Evolutionary conservation across 805 yeast species (phyloP).

Genomic region (Kluyveromyces aestuarii): DNA sequence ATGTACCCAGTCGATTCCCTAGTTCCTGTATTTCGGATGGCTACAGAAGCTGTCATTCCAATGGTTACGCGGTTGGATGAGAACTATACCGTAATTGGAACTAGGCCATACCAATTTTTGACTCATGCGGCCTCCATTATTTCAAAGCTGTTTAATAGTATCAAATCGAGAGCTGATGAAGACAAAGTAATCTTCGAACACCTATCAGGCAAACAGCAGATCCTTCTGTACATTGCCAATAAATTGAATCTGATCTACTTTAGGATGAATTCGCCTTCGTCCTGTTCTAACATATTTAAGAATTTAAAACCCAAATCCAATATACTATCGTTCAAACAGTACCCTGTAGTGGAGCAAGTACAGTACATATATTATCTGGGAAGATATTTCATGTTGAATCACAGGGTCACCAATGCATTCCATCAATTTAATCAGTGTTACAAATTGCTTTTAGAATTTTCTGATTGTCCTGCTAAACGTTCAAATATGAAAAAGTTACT

Average conservation of each 20-base stretch:
- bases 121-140: conserved; percentile 45
- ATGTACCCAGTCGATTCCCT: conserved; percentile 27
- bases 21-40: conserved; percentile 14
- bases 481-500: conserved; percentile 32
- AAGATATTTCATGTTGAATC: conserved; percentile 44
- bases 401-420: conserved; percentile 42
- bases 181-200: conserved; percentile 9
- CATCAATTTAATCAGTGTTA: conserved; percentile 51
- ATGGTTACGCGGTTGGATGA: conserved; percentile 18
- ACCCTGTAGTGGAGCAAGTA: conserved; percentile 39
- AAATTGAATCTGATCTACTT: conserved; percentile 50
- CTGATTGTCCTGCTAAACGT: conserved; percentile 14
- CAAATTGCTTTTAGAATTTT: conserved; percentile 24
- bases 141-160: conserved; percentile 51
- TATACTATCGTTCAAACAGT: conserved; percentile 37
- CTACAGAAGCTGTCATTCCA: conserved; percentile 31
- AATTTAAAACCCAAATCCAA: conserved; percentile 49
- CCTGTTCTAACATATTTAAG: conserved; percentile 28
- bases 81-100: conserved; percentile 9
- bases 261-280: conserved; percentile 29
- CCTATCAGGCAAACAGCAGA: conserved; percentile 33
- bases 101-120: conserved; percentile 29
- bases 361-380: conserved; percentile 50
- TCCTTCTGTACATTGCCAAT: conserved; percentile 45
- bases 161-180: conserved; percentile 38